Evolutionary conservation across 2,329 filamentous ascomycete species (phyloP), one percentile per base, ranked within the genome.

Genomic region (Plenodomus tracheiphilus): DNA sequence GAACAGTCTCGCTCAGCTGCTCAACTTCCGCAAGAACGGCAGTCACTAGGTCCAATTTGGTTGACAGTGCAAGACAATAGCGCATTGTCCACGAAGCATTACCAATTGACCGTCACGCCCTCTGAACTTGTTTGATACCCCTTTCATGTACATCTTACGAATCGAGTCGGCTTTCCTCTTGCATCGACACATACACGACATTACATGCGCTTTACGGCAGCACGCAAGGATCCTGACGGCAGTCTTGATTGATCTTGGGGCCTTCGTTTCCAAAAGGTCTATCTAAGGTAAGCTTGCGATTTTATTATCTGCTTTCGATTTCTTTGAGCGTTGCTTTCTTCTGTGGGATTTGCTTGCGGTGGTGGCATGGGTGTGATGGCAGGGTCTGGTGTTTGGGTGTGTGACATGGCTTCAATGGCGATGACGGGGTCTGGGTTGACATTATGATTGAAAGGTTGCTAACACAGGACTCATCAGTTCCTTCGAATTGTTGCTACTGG

Each of bases 11-110:
- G 86, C 91, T 16, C 92, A 96, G 66, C 77, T 99, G 55, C 81
- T 99, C 53, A 86, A 89, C 46, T 99, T 94, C 78, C 71, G 77
- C 52, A 91, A 91, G 79, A 87, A 88, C 72, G 82, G 86, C 41
- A 73, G 73, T 42, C 75, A 78, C 54, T 78, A 32, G n/a, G 13
- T 36, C 30, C 19, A 18, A 15, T 18, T 34, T 34, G 32, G 36
- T 9, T 21, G 28, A 32, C 21, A 21, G 15, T 18, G 41, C 39
- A 30, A 38, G 36, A 47, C 35, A 42, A 41, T 34, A 46, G 19
- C 28, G 37, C 43, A 25, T 32, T 32, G 28, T 32, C 28, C 28
- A 10, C 38, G 32, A 15, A 36, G 34, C 30, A 37, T 45, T 39
- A 38, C 51, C 6, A 32, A 28, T 43, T 41, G 15, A 25, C 21